A percentile compares a stretch with the other conserved stretches of the same genome.
phyloP scores from a whole-genome alignment of 2,329 filamentous ascomycete genomes.

The Podosphaera xanthii region DNA sequence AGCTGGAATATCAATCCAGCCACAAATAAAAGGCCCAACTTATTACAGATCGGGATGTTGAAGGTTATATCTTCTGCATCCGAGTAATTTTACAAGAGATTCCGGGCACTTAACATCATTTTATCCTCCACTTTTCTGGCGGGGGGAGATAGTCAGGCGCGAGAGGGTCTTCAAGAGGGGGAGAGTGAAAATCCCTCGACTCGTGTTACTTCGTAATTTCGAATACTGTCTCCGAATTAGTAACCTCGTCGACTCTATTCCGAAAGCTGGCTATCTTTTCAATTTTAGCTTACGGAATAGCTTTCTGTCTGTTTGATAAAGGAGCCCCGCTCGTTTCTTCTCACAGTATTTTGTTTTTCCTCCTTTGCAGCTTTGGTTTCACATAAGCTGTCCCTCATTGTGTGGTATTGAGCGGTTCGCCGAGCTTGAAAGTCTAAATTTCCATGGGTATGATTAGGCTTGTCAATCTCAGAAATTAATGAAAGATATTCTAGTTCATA shows the following conservation, averaged over 20 bases:
- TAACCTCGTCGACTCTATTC: background rate
- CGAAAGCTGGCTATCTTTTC: background rate
- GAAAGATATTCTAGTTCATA: background rate
- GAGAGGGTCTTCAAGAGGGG: background rate
- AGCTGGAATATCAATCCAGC: no score
- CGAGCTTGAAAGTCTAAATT: background rate
- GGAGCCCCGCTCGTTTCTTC: no score
- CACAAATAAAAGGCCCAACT: no score
- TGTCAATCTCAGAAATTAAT: background rate
- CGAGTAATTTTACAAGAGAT: background rate
- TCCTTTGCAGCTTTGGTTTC: no score
- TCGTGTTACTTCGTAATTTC: background rate
- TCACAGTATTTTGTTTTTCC: no score
- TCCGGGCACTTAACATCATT: background rate
- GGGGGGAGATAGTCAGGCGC: background rate
- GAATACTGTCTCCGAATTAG: background rate
- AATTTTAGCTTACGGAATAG: background rate
- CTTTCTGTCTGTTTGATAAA: background rate
- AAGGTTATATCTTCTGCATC: background rate
- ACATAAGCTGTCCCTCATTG: no score
- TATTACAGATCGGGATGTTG: background rate
- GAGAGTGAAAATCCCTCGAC: background rate
- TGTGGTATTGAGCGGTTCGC: no score
- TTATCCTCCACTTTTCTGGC: background rate
- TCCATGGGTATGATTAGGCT: background rate